Conservation (phyloP, 2,329 filamentous ascomycete species). For the Thyridium curvatum region DNA sequence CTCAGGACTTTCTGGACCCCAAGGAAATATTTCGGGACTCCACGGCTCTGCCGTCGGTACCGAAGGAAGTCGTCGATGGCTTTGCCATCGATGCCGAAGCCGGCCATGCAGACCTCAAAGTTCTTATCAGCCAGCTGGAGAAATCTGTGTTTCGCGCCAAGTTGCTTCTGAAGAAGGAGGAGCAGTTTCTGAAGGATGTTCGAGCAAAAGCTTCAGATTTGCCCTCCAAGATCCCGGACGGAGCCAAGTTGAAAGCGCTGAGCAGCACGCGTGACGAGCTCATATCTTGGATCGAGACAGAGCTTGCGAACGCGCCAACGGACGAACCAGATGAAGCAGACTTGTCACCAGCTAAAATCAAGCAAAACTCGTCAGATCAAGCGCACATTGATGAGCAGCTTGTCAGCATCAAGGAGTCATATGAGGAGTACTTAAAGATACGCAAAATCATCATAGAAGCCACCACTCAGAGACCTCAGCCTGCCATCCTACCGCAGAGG, state of each 20-base stretch:
- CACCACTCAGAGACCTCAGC: constrained; percentile 12
- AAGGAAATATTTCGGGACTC: constrained; percentile 39
- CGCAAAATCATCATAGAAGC: constrained; percentile 41
- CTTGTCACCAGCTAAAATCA: constrained; percentile 1
- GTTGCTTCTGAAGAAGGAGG: constrained; percentile 48
- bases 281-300: constrained; percentile 60
- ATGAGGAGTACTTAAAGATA: constrained; percentile 43
- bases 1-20: constrained; percentile 40
- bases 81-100: constrained; percentile 34
- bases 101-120: constrained; percentile 34
- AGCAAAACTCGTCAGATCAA: constrained; percentile 6
- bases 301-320: constrained; percentile 47
- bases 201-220: constrained; percentile 24
- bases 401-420: constrained; percentile 45
- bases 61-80: constrained; percentile 43
- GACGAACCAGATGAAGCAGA: constrained; percentile 17
- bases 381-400: constrained; percentile 32
- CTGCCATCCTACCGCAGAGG: constrained; percentile 1
- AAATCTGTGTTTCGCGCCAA: constrained; percentile 54
- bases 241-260: constrained; percentile 45
- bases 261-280: constrained; percentile 51
- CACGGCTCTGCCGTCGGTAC: constrained; percentile 40
- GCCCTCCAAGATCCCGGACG: constrained; percentile 24
- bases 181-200: constrained; percentile 44
- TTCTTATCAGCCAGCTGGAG: constrained; percentile 45